A percentile compares a stretch with the other conserved stretches of the same genome.
These are phyloP conservation scores for Cutaneotrichosporon cavernicola DNA, from an alignment of 1,284 basidiomycete genomes.

Conservation along the genomic window DNA sequence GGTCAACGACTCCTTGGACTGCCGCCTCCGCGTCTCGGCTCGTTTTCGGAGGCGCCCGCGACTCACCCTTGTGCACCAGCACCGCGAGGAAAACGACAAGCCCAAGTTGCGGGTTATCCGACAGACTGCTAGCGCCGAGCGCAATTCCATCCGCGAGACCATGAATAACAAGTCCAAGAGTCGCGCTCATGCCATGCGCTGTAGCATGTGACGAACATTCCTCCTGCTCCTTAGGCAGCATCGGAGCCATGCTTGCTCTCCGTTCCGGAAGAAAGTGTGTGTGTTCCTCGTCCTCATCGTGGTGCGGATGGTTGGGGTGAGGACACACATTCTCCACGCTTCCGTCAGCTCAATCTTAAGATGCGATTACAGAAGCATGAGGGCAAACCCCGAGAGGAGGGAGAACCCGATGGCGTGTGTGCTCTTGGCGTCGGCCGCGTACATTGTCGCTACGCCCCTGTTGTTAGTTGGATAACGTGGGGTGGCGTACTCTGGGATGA, in stretches of 20 bases:
- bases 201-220: conserved; percentile 23
- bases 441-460: conserved; percentile 54
- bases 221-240: conserved; percentile 20
- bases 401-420: conserved; percentile 64
- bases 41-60: not conserved
- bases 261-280: conserved; percentile 1
- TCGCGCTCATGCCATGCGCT: conserved; percentile 62
- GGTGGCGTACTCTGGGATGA: conserved; percentile 77
- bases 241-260: not conserved
- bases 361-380: conserved; percentile 67
- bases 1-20: too few relatives aligned
- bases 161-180: conserved; percentile 79
- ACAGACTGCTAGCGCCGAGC: conserved; percentile 64
- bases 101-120: conserved; percentile 57
- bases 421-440: conserved; percentile 50
- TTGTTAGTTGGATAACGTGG: not conserved
- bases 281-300: conserved; percentile 12
- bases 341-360: conserved; percentile 3
- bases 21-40: too few relatives aligned
- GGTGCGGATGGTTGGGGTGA: conserved; percentile 37
- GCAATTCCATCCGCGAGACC: conserved; percentile 86
- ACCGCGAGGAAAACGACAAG: conserved; percentile 83
- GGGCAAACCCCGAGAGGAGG: conserved; percentile 73
- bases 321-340: conserved; percentile 50
- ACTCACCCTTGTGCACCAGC: conserved; percentile 78